Evolutionary conservation across 108 stramenopile species (phyloP), one percentile per base, ranked within the genome.

Genomic region (Bacterosira constricta): DNA sequence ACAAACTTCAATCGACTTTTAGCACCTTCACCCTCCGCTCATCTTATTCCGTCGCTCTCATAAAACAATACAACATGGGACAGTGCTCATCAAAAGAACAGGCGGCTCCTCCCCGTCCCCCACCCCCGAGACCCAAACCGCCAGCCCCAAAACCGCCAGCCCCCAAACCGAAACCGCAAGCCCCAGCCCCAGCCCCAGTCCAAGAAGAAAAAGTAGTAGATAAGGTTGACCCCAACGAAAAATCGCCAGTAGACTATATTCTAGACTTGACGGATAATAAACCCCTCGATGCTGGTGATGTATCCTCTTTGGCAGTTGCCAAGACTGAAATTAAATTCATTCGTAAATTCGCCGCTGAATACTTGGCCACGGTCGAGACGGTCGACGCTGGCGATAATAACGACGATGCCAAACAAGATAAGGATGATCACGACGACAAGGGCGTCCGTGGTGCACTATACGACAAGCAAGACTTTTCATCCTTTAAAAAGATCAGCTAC

Each of bases 391-490:
- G 41, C 23, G 47, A 49, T 21, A 1, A 3, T 1, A 25, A 17
- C 32, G 56, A 57, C 56, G 1, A 31, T 6, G 56, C 11, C 8
- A 13, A 1, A 1, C 23, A 27, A 26, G 42, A 27, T 18, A 20
- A 18, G 6, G 58, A 20, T 11, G 38, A 41, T 37, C 5, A 26
- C 1, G 9, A 52, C 25, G 36, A 63, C 49, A 27, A 61, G 59
- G 10, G 6, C 3, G 31, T 53, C 36, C 65, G 74, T 61, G 32
- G n/a, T 11, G 69, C 77, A 34, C 36, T 79, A 7, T 79, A 79
- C 39, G 77, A 79, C 7, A 71, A 79, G 51, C 68, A 71, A 47
- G 77, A 79, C 63, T 45, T 79, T 27, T 12, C 64, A 30, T 57
- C 26, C 2, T 71, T 69, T 41, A 41, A 41, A 7, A 70, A 59